Evolutionary conservation across 345 rosid species (phyloP), one percentile per base, ranked within the genome.

Genomic region (Populus simonii): DNA sequence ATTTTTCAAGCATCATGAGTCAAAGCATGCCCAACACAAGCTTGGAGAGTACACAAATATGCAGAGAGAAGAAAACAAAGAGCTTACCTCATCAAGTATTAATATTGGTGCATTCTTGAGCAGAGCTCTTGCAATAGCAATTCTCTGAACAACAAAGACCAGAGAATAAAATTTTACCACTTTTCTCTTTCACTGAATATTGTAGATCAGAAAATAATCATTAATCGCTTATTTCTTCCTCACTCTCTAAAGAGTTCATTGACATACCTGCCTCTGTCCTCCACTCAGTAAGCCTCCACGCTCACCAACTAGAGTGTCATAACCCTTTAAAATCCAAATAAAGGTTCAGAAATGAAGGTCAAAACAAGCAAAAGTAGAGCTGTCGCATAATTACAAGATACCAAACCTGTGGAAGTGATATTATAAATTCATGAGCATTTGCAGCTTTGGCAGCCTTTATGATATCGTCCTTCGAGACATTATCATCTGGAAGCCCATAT

Each of bases 361-460:
- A 29, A 35, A 70, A 68, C 69, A 73, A 47, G 76, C 74, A 80
- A 61, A 47, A 75, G 16, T 5, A 41, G 70, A 72, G 45, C 23
- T 39, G 33, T 80, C 2, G 38, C 74, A 78, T 36, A 70, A 61
- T 70, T 55, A 68, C 35, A n/a, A 65, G 29, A 78, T n/a, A 71
- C 83, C 39, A 49, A 76, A 92, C 98, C 94, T 90, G 96, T 12
- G 98, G 98, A 83, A 95, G 97, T 65, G 98, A 89, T 79, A 93
- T 88, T 81, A 95, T 92, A 78, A 95, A 93, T 49, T 95, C 97
- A 74, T 93, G 98, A 85, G 99, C 99, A 85, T 95, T 95, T 81
- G 98, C 96, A 51, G 97, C 97, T 85, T 93, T 93, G 76, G 98
- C 97, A 59, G 99, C 98, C 86, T 89, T 92, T 79, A 95, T 89